Evolutionary conservation across 2,329 filamentous ascomycete genomes (phyloP), one percentile per base, ranked within the genome.

Genomic region (Uncinocarpus reesii): DNA sequence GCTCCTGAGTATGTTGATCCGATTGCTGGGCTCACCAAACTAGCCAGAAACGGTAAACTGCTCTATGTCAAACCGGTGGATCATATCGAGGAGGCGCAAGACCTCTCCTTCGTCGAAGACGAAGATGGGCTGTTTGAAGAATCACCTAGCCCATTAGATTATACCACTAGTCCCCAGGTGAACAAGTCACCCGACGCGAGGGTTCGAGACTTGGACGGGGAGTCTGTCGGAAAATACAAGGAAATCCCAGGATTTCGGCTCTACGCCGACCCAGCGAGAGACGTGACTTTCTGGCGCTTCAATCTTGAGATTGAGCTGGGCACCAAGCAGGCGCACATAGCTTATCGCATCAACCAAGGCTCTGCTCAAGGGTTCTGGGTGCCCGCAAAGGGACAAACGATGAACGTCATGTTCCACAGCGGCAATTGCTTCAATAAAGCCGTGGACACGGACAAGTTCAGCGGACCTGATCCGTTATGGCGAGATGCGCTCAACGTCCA

Each of bases 381-480:
- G 0, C 92, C 93, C 4, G 84, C 83, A 26, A 78, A 75, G 42
- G 83, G 80, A 13, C 77, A 94, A 63, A 79, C 84, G 2, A 98
- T 98, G 92, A 95, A 96, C 68, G 86, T 95, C 63, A 95, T 96
- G 88, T 98, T 95, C 69, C 79, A 96, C 70, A 95, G 85, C 63
- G 95, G 92, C 71, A 98, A 98, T 63, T 92, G 93, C 1, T 98
- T 98, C 71, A 90, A 86, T 57, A 65, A 83, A 44, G 83, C 78
- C 49, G 84, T 85, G 20, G 81, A 94, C 53, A 71, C 87, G 0
- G 77, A 93, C 61, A 75, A 81, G 38, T 83, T 95, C 62, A 92
- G 83, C 60, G 92, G 92, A 0, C 92, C 93, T 0, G 92, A 98
- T 66, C 92, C 92, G 1, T 76, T 98, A 67, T 98, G 93, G 92